These are phyloP conservation scores for Cladosporium sphaerospermum DNA, from an alignment of 2,329 filamentous ascomycete genomes.

Conservation along the genomic window DNA sequence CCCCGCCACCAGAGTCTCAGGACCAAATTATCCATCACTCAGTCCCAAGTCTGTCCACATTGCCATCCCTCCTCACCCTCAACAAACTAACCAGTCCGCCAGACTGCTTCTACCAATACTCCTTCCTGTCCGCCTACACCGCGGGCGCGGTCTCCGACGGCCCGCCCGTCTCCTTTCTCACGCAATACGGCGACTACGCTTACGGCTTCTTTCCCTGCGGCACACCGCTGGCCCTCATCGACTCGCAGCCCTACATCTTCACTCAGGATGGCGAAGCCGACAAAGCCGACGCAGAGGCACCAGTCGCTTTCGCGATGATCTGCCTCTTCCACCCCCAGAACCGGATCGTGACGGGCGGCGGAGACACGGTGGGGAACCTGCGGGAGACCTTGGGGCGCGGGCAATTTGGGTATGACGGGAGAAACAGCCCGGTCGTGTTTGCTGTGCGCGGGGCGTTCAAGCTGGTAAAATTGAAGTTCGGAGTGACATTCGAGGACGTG, in stretches of 20 bases:
- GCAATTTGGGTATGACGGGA: not conserved
- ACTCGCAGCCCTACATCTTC: constrained; percentile 1
- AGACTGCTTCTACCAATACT: constrained; percentile 12
- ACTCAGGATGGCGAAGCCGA: not conserved
- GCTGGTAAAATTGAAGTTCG: not conserved
- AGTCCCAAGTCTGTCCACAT: not conserved
- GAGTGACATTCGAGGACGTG: not conserved
- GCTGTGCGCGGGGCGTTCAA: constrained; percentile 6
- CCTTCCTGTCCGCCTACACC: constrained; percentile 1
- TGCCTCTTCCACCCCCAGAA: constrained; percentile 4
- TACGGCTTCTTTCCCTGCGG: not conserved
- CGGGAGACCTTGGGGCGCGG: constrained; percentile 3
- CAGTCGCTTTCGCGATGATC: constrained; percentile 5
- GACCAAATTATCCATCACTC: not conserved
- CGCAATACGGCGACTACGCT: constrained; percentile 6
- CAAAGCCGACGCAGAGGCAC: not conserved
- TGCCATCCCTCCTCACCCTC: not conserved
- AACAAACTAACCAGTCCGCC: not conserved
- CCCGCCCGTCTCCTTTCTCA: constrained; percentile 2
- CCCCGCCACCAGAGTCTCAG: too few relatives aligned
- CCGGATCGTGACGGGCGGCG: not conserved
- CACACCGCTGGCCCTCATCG: not conserved
- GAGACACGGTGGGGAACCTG: not conserved
- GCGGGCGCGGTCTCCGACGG: not conserved
- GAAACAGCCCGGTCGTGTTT: constrained; percentile 1